phyloP scores from a whole-genome alignment of 2,329 filamentous ascomycete species.

The Paecilomyces dactylethromorphus region DNA sequence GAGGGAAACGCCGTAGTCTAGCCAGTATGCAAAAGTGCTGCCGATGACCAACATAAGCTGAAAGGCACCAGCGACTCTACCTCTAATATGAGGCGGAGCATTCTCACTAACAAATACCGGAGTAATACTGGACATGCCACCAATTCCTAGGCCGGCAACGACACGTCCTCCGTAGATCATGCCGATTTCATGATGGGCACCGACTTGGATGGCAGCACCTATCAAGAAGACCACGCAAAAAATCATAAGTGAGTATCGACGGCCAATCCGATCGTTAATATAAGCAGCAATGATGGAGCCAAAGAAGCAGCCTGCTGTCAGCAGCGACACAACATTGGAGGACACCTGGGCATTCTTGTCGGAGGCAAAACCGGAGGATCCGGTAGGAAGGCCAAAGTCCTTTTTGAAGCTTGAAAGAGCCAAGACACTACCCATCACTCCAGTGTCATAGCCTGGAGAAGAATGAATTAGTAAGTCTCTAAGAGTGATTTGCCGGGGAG shows the following conservation, averaged over 20 bases:
- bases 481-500: neutral
- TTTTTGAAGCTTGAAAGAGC: constrained; percentile 34
- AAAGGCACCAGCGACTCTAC: constrained; percentile 30
- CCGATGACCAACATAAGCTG: constrained; percentile 32
- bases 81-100: constrained; percentile 23
- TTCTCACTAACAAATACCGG: constrained; percentile 32
- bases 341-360: constrained; percentile 29
- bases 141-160: constrained; percentile 29
- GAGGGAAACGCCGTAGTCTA: constrained; percentile 46
- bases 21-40: constrained; percentile 47
- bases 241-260: constrained; percentile 29
- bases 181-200: constrained; percentile 22
- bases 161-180: constrained; percentile 32
- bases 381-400: constrained; percentile 32
- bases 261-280: constrained; percentile 29
- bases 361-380: constrained; percentile 23
- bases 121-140: constrained; percentile 33
- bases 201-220: constrained; percentile 28
- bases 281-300: constrained; percentile 29
- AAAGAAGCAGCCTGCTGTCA: constrained; percentile 34
- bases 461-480: neutral
- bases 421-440: constrained; percentile 36
- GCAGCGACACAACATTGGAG: constrained; percentile 31
- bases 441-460: constrained; percentile 34
- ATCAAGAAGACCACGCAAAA: constrained; percentile 26